Conservation (phyloP, 192 early-diverging fungal genomes). For the Linnemannia exigua region DNA sequence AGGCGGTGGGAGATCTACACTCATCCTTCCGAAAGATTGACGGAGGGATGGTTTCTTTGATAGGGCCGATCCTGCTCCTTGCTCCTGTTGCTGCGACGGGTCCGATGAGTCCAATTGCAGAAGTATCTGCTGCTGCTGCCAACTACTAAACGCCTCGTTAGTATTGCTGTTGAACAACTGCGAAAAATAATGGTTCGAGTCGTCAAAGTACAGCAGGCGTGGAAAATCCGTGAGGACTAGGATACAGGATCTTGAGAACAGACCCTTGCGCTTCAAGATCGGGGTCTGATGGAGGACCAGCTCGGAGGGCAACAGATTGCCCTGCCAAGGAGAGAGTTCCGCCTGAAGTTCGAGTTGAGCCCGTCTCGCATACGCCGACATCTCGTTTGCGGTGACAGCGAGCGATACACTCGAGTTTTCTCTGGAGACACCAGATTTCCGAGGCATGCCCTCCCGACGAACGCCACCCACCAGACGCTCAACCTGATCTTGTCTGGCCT, state of each 20-base stretch:
- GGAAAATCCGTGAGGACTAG: constrained; percentile 80
- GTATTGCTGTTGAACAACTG: constrained; percentile 50
- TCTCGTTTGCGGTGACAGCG: constrained; percentile 43
- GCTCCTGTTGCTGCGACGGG: constrained; percentile 6
- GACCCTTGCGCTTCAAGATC: constrained; percentile 70
- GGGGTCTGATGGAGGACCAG: constrained; percentile 71
- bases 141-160: constrained; percentile 33
- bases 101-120: constrained; percentile 14
- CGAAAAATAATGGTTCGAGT: constrained; percentile 54
- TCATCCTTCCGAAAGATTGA: constrained; percentile 6
- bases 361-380: constrained; percentile 29
- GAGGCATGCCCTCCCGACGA: background rate
- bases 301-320: constrained; percentile 67
- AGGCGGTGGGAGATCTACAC: background rate
- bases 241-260: constrained; percentile 69
- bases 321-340: constrained; percentile 43
- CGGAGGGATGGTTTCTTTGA: constrained; percentile 12
- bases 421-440: constrained; percentile 10
- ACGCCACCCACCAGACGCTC: background rate
- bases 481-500: background rate
- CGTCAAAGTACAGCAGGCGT: constrained; percentile 75
- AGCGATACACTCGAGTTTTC: constrained; percentile 45
- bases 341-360: constrained; percentile 31
- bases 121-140: constrained; percentile 38
- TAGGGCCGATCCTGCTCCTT: background rate